Conservation (phyloP, 805 yeast species). For the Candida takata region DNA sequence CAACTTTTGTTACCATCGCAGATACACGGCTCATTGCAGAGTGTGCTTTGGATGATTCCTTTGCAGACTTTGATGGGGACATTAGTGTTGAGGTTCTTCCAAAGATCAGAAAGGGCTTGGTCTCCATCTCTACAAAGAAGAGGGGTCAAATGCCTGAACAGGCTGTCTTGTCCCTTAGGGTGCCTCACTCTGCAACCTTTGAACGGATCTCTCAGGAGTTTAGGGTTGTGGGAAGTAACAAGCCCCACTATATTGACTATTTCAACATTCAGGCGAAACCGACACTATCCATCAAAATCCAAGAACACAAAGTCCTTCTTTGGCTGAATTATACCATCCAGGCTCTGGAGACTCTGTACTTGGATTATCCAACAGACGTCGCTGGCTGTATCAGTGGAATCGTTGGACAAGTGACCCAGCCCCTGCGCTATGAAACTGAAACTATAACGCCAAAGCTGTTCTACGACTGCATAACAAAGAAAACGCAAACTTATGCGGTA, state of each 20-base stretch:
- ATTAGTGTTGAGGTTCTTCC: constrained; percentile 2
- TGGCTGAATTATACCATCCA: constrained; percentile 6
- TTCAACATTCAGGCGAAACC: constrained; percentile 4
- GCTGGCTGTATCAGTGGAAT: constrained; percentile 1
- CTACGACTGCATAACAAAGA: constrained; percentile 42
- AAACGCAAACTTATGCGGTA: constrained; percentile 28
- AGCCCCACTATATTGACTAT: not conserved
- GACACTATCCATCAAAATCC: constrained; percentile 1
- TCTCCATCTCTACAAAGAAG: constrained; percentile 9
- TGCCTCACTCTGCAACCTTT: not conserved
- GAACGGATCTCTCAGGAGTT: not conserved
- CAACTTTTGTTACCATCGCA: constrained; percentile 4
- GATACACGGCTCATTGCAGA: constrained; percentile 1
- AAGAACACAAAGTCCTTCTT: not conserved
- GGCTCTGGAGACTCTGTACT: constrained; percentile 8
- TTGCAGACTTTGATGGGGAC: not conserved
- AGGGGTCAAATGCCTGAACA: constrained; percentile 8
- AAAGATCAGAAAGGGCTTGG: not conserved
- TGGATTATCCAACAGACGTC: constrained; percentile 3
- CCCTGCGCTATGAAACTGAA: constrained; percentile 1
- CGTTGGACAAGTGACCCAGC: constrained; percentile 1
- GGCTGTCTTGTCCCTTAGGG: constrained; percentile 1
- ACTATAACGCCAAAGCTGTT: constrained; percentile 31
- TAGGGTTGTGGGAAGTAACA: not conserved
- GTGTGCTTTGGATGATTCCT: not conserved